Evolutionary conservation across 495 filamentous ascomycete genomes (phyloP).

Genomic region (Neurospora sp.): DNA sequence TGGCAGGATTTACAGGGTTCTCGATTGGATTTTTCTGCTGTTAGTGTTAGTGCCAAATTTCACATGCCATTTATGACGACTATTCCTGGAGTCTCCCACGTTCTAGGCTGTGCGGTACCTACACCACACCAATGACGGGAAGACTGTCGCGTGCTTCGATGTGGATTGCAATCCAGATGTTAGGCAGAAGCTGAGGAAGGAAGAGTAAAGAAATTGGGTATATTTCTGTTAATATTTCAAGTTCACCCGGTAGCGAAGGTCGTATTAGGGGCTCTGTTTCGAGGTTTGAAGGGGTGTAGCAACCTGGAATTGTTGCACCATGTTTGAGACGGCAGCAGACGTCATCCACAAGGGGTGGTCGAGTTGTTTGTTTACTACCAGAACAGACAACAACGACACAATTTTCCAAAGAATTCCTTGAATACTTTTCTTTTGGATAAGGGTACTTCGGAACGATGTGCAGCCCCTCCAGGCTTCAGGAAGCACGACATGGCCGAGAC

Average conservation of each 20-base stretch:
- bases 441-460: conserved; percentile 1
- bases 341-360: background rate
- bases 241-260: background rate
- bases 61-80: background rate
- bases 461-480: background rate
- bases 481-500: background rate
- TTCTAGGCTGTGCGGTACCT: background rate
- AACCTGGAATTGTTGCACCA: background rate
- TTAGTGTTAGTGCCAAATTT: background rate
- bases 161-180: background rate
- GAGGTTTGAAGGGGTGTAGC: background rate
- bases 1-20: background rate
- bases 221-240: background rate
- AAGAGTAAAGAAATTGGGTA: background rate
- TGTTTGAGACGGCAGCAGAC: background rate
- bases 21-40: background rate
- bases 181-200: background rate
- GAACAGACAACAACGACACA: background rate
- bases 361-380: background rate
- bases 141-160: background rate
- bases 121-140: background rate
- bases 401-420: background rate
- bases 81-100: background rate
- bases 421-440: background rate
- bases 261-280: background rate